These are phyloP conservation scores for Cyclotella sp. DNA, from an alignment of 108 stramenopile genomes.

Conservation along the genomic window DNA sequence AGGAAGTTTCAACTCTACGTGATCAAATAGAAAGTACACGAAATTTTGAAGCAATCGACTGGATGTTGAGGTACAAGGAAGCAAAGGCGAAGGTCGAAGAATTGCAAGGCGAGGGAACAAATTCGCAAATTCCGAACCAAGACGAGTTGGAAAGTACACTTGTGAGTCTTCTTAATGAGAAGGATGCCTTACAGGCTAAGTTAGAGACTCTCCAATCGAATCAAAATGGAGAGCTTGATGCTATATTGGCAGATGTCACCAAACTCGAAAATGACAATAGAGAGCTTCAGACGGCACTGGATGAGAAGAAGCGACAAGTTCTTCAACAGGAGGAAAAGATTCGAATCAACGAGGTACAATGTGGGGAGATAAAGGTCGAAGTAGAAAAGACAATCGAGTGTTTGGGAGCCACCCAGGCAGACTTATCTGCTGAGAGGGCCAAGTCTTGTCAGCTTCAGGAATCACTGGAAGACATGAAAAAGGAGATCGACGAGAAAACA, in stretches of 20 bases:
- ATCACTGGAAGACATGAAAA: slow-evolving; percentile 27
- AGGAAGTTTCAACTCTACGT: slow-evolving; percentile 29
- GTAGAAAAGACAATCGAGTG: slow-evolving; percentile 43
- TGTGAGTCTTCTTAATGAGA: slow-evolving; percentile 56
- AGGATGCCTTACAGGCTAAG: slow-evolving; percentile 55
- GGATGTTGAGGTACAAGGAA: slow-evolving; percentile 53
- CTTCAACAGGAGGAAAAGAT: slow-evolving; percentile 47
- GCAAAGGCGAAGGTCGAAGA: slow-evolving; percentile 38
- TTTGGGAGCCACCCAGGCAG: slow-evolving; percentile 45
- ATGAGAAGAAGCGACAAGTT: slow-evolving; percentile 46
- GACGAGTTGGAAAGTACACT: slow-evolving; percentile 46
- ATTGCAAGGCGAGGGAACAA: slow-evolving; percentile 10
- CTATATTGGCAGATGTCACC: slow-evolving; percentile 32
- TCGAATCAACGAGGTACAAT: slow-evolving; percentile 47
- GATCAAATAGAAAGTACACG: slow-evolving; percentile 33
- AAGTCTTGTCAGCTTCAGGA: slow-evolving; percentile 38
- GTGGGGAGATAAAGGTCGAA: slow-evolving; percentile 58
- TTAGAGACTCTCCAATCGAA: slow-evolving; percentile 36
- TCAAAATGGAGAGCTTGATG: slow-evolving; percentile 27
- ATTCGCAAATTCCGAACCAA: slow-evolving; percentile 25
- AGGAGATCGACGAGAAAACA: slow-evolving; percentile 31
- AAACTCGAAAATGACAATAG: slow-evolving; percentile 51
- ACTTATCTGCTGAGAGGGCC: slow-evolving; percentile 42
- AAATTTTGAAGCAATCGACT: slow-evolving; percentile 31
- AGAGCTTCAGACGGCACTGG: slow-evolving; percentile 52